These are phyloP conservation scores for Glycine latifolia DNA, from an alignment of 306 rosid genomes.

Conservation along the genomic window DNA sequence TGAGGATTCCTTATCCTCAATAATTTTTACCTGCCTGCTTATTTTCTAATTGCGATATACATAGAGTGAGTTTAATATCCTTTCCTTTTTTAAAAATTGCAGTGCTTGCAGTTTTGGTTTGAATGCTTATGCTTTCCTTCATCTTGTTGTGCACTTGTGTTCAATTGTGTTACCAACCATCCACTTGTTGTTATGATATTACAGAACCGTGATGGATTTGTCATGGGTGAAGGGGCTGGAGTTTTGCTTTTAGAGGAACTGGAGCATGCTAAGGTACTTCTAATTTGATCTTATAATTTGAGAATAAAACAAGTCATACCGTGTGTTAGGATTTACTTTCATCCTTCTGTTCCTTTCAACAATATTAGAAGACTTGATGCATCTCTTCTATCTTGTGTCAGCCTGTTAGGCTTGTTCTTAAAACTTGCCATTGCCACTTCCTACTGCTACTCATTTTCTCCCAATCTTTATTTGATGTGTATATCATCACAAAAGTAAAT, in stretches of 20 bases:
- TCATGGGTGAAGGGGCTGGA: conserved; percentile 99
- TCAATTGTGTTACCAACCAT: conserved; percentile 38
- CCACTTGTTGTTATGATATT: conserved; percentile 44
- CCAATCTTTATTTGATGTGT: conserved; percentile 16
- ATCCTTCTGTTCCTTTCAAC: conserved; percentile 32
- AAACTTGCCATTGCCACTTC: neutral
- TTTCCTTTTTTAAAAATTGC: neutral
- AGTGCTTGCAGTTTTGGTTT: conserved; percentile 9
- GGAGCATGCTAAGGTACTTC: conserved; percentile 93
- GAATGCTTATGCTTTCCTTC: conserved; percentile 21
- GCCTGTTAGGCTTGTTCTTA: conserved; percentile 28
- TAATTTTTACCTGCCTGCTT: neutral
- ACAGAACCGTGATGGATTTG: conserved; percentile 99
- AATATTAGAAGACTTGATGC: conserved; percentile 1
- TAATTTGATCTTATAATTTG: conserved; percentile 30
- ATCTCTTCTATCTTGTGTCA: conserved; percentile 4
- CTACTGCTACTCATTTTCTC: neutral
- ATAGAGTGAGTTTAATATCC: neutral
- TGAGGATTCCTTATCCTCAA: neutral
- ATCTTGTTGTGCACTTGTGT: conserved; percentile 30
- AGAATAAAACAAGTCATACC: neutral
- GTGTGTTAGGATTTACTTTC: conserved; percentile 6
- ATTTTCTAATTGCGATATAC: neutral
- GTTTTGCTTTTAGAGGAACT: conserved; percentile 92
- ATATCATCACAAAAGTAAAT: conserved; percentile 5